Evolutionary conservation across 2,329 filamentous ascomycete genomes (phyloP), one percentile per base, ranked within the genome.

Genomic region (Fusarium multiceps): DNA sequence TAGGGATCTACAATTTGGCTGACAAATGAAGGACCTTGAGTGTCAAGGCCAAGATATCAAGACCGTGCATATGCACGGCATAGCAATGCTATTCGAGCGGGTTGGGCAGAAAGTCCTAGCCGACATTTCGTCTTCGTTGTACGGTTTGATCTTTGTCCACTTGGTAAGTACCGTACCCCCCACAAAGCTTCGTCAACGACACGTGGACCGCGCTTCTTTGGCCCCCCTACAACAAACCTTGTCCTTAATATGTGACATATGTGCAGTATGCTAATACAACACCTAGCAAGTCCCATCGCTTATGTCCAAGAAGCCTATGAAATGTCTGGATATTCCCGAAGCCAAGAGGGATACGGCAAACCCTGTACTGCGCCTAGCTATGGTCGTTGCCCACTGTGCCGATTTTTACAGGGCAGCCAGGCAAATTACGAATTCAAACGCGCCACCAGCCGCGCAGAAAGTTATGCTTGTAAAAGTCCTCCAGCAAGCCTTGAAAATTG

Each of bases 1-100:
- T 20, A 6, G 21, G n/a, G 6, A 34, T 47, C 23, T 42, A 18
- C 23, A 37, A 23, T 23, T 20, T 23, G 8, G 7, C 37, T 68
- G 20, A 69, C 41, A n/a, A 32, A n/a, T 25, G 12, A 8, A 69
- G 66, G 66, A 69, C 32, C 48, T 68, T 23, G 66, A 69, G 6
- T 69, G 66, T 25, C 58, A 69, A 57, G 65, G 66, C 2, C 46
- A 64, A 28, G 55, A 51, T 2, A 55, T 55, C 32, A 69, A 69
- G 13, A 42, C 59, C 4, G 51, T 69, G 13, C 66, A 69, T 21
- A 68, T 69, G 66, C 21, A 34, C 7, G 66, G 66, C 2, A 69
- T 69, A 18, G 50, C 66, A 16, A 47, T 43, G 18, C 13, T 69
- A 6, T 69, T 64, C 28, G 59, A 69, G 4, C 27, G 59, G 0